These are phyloP conservation scores for Candida pseudoviswanathii DNA, from an alignment of 1,139 yeast species.

Conservation along the genomic window DNA sequence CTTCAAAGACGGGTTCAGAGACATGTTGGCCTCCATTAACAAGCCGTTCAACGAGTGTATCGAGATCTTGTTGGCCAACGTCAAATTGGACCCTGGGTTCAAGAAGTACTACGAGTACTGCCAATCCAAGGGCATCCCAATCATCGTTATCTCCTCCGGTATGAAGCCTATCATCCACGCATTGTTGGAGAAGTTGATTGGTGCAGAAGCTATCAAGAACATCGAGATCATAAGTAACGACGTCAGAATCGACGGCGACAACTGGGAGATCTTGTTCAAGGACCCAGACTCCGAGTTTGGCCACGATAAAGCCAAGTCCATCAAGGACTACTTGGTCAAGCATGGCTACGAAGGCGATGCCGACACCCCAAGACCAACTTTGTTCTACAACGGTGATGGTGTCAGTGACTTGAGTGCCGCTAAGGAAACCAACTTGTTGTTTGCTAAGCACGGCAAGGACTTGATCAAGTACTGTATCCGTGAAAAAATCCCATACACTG, in stretches of 20 bases:
- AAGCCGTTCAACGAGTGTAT: conserved; percentile 84
- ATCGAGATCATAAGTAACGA: conserved; percentile 85
- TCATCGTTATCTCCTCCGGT: conserved; percentile 83
- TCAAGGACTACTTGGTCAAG: conserved; percentile 60
- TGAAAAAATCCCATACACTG: conserved; percentile 82
- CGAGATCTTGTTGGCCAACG: conserved; percentile 57
- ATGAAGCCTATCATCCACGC: conserved; percentile 91
- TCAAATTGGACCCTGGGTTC: conserved; percentile 90
- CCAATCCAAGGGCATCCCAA: conserved; percentile 65
- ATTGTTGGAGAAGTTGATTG: conserved; percentile 70
- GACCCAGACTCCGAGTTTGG: conserved; percentile 86
- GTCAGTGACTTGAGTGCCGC: conserved; percentile 96
- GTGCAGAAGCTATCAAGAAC: conserved; percentile 68
- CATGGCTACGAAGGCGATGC: conserved; percentile 31
- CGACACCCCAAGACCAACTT: conserved; percentile 43
- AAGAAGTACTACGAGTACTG: conserved; percentile 82
- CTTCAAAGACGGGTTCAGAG: conserved; percentile 81
- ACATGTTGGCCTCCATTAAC: conserved; percentile 78
- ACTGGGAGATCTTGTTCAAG: conserved; percentile 84
- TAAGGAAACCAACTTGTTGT: conserved; percentile 86
- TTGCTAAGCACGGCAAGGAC: conserved; percentile 93
- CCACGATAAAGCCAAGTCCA: conserved; percentile 88
- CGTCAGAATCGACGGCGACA: conserved; percentile 53
- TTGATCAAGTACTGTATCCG: conserved; percentile 79
- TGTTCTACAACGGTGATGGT: conserved; percentile 97